Base-by-base conservation (phyloP, 805 yeast genomes). In the Suhomyces kilbournensis region DNA sequence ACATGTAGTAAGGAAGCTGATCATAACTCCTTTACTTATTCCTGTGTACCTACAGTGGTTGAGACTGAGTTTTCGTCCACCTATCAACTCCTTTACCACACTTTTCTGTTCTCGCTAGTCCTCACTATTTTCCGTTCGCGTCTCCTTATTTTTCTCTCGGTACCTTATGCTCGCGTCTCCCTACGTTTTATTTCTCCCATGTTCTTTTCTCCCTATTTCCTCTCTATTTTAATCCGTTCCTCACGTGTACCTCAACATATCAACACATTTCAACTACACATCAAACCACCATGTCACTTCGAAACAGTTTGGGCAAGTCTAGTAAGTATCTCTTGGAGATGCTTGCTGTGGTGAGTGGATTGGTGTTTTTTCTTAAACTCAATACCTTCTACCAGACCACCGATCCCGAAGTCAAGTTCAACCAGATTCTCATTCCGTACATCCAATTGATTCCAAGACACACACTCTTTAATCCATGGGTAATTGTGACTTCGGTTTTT, bases 361-460 rank as follows among this genome's bases (percentile, higher is more conserved):
- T 75, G 9, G 67, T 84, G 2, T 73, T 77, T 17, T 54, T 70
- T 23, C 60, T 81, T 35, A 79, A 82, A 60, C 59, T 69, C 17
- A 70, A 65, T 48, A 53, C 68, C 3, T 80, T 53, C 44, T 52
- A 60, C 15, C 30, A 22, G 28, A 19, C 47, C 22, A 43, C 48
- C 49, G 52, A 32, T 46, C 39, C 34, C 6, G 51, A 53, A 35
- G 25, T 61, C 44, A 43, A 43, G 19, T 72, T 76, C 53, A 71
- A 71, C 44, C 72, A 74, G 28, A 70, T 85, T 30, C 64, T 74
- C 17, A 78, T 83, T 6, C 90, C 88, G 1, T 70, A 70, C 38
- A 60, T 87, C 42, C 90, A 88, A 67, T 71, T 87, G 66, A 79
- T 87, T 5, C 92, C 93, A 10, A 67, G 76, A 23, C 71, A 76